Conservation (phyloP, 2,329 filamentous ascomycete species). For the Penicillium palitans region DNA sequence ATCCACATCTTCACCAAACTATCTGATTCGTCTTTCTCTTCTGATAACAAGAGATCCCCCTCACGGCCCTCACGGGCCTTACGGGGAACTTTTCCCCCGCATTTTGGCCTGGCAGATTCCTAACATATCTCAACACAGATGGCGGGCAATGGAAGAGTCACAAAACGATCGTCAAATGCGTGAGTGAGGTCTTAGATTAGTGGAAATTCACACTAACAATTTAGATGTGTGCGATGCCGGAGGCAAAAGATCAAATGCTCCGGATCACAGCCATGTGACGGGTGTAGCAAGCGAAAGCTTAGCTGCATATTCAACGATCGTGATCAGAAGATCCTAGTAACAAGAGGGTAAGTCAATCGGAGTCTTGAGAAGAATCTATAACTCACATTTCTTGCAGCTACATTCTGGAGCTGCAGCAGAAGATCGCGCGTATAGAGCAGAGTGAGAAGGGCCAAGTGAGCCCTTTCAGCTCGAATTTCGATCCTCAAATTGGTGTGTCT, state of each 20-base stretch:
- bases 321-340: conserved; percentile 53
- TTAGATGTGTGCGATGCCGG: conserved; percentile 48
- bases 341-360: conserved; percentile 41
- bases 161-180: conserved; percentile 39
- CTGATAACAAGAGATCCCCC: background rate
- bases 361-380: background rate
- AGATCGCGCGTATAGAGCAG: conserved; percentile 25
- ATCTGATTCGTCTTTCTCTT: background rate
- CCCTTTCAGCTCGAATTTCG: conserved; percentile 22
- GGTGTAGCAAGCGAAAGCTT: conserved; percentile 48
- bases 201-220: conserved; percentile 1
- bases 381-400: conserved; percentile 28
- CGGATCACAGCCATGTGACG: conserved; percentile 45
- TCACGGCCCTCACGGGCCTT: background rate
- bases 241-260: conserved; percentile 51
- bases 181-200: conserved; percentile 18
- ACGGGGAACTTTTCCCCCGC: background rate
- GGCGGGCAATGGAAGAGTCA: conserved; percentile 26
- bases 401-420: conserved; percentile 40
- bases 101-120: background rate
- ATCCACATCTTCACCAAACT: background rate
- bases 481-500: conserved; percentile 17
- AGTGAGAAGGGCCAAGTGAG: conserved; percentile 16
- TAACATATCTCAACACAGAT: conserved; percentile 12
- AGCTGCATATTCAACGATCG: conserved; percentile 48